Evolutionary conservation across 257 asterid genomes (phyloP).

Genomic region (Orobanche coerulescens): DNA sequence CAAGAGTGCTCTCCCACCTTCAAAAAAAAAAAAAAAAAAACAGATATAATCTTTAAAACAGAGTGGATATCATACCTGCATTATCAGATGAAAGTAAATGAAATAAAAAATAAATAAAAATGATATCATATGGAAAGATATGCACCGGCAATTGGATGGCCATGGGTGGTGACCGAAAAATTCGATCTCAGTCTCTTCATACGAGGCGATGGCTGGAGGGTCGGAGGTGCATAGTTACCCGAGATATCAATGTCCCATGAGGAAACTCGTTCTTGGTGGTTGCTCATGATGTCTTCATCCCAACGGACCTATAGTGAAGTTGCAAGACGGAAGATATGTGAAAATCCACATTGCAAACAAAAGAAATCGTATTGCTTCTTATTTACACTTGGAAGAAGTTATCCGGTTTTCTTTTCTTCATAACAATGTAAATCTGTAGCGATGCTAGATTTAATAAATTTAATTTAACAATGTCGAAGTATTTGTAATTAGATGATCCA

Average conservation of each 20-base stretch:
- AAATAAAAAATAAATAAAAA: neutral
- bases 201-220: conserved; percentile 71
- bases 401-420: neutral
- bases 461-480: too few species aligned
- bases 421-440: neutral
- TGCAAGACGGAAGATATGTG: neutral
- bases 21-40: neutral
- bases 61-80: too few species aligned
- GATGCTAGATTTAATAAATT: neutral
- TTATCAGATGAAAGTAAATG: conserved; percentile 1
- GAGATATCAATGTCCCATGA: conserved; percentile 97
- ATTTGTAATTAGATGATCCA: too few species aligned
- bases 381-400: neutral
- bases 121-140: conserved; percentile 17
- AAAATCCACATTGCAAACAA: neutral
- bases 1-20: conserved; percentile 65
- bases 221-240: conserved; percentile 62
- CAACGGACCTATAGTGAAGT: conserved; percentile 65
- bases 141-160: conserved; percentile 53
- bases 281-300: conserved; percentile 73
- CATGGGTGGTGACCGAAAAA: conserved; percentile 49
- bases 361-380: neutral
- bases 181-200: conserved; percentile 71
- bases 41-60: too few species aligned
- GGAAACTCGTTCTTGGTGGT: conserved; percentile 85